Conservation (phyloP, 2,329 filamentous ascomycete genomes). For the Arthrobotrys sinensis region DNA sequence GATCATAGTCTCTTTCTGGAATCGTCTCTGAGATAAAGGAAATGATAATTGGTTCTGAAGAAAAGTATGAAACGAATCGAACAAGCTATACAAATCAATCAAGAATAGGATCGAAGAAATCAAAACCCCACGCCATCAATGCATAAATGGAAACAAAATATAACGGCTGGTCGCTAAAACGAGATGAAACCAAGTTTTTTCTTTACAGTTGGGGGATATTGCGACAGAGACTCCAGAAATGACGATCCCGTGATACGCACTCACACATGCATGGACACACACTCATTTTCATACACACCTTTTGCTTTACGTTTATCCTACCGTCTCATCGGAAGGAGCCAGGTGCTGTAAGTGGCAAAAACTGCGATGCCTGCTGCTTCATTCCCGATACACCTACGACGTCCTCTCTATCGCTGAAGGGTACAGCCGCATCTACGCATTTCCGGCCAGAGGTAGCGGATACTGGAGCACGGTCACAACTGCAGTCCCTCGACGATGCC, state of each 20-base stretch:
- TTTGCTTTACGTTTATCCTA: conserved; percentile 12
- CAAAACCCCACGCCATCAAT: conserved; percentile 46
- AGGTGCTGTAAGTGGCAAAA: conserved; percentile 48
- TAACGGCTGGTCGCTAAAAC: conserved; percentile 12
- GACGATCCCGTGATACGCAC: conserved; percentile 41
- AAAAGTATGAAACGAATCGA: not conserved
- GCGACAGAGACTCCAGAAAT: conserved; percentile 40
- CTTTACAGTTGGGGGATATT: conserved; percentile 10
- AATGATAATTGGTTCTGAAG: not conserved
- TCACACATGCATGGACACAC: conserved; percentile 25
- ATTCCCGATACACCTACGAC: conserved; percentile 7
- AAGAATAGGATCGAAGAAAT: conserved; percentile 8
- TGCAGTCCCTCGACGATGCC: conserved; percentile 41
- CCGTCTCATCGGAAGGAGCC: conserved; percentile 31
- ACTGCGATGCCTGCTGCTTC: conserved; percentile 29
- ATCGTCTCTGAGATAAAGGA: conserved; percentile 14
- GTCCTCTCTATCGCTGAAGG: conserved; percentile 1
- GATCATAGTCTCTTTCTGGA: conserved; percentile 42
- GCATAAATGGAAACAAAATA: conserved; percentile 38
- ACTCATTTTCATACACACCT: conserved; percentile 33
- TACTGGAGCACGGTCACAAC: conserved; percentile 29
- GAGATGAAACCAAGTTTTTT: conserved; percentile 13
- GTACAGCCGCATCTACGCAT: conserved; percentile 8
- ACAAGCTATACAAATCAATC: conserved; percentile 9
- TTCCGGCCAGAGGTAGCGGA: conserved; percentile 9